Evolutionary conservation across 2,329 filamentous ascomycete genomes (phyloP), one percentile per base, ranked within the genome.

Genomic region (Exophiala mesophila): DNA sequence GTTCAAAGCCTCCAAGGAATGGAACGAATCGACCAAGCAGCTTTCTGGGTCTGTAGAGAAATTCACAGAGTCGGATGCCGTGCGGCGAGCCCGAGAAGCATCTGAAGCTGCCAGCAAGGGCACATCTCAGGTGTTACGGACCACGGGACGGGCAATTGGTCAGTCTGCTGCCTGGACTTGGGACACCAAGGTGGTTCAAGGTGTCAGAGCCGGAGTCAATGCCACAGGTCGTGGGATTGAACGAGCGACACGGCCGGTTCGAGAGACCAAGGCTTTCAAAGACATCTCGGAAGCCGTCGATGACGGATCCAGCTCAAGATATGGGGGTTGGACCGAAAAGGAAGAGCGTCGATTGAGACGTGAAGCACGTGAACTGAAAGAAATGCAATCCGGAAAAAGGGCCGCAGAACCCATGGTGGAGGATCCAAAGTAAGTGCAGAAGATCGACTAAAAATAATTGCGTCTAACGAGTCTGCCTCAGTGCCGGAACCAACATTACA

Each of bases 21-120:
- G 92, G 92, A 95, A 98, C 60, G 92, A 98, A 62, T 94, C 88
- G 31, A 98, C 90, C 30, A 97, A 98, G 71, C 87, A 92, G 54
- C 77, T 98, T 30, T 85, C 87, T 13, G 87, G 86, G 36, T 86
- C 85, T 4, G 88, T 90, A 13, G 84, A 95, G 60, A 82, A 96
- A 58, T 92, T 98, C 61, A 83, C 83, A 21, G 90, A 97, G 68
- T 96, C 88, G 60, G 89, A 96, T 60, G 85, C 83, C 13, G 86
- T 98, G 12, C 83, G 88, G 59, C 80, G 81, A 57, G 92, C 90
- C 20, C 80, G 85, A 53, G 82, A 88, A 54, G 90, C 88, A 5
- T 96, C 95, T 63, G 82, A 87, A 59, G 83, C 85, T 55, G 89
- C 89, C 5, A 87, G 88, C 2, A 87, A 85, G 39, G 86, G 85